Evolutionary conservation across 2,329 filamentous ascomycete genomes (phyloP).

Genomic region (Shiraia sp.): DNA sequence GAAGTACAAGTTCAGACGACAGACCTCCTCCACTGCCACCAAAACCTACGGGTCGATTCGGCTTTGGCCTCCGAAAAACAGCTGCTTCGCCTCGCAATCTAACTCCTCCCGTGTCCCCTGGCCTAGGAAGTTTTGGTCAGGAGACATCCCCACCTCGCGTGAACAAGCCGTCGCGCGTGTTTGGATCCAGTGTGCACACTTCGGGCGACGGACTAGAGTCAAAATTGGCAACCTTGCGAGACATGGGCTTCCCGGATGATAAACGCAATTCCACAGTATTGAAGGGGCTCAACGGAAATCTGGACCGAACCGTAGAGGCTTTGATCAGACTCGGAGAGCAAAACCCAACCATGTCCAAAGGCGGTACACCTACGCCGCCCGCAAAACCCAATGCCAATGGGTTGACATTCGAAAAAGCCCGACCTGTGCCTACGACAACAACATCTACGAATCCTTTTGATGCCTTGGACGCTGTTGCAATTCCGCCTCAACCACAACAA

Average conservation of each 20-base stretch:
- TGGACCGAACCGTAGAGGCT: slow-evolving; percentile 85
- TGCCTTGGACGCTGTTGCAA: slow-evolving; percentile 42
- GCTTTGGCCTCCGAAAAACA: slow-evolving; percentile 69
- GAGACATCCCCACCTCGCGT: slow-evolving; percentile 47
- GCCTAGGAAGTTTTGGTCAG: slow-evolving; percentile 36
- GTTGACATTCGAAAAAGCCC: slow-evolving; percentile 47
- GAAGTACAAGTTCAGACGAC: slow-evolving; percentile 60
- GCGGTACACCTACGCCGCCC: slow-evolving; percentile 52
- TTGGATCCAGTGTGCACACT: slow-evolving; percentile 68
- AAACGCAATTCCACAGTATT: slow-evolving; percentile 80
- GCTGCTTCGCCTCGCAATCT: slow-evolving; percentile 70
- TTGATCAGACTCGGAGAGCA: slow-evolving; percentile 78
- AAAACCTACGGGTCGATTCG: slow-evolving; percentile 64
- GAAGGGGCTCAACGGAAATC: slow-evolving; percentile 79
- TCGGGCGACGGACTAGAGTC: slow-evolving; percentile 65
- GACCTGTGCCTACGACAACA: slow-evolving; percentile 28
- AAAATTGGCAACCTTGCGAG: slow-evolving; percentile 76
- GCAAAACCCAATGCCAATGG: slow-evolving; percentile 55
- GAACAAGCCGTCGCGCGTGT: slow-evolving; percentile 68
- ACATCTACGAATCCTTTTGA: slow-evolving; percentile 51
- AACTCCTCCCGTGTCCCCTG: slow-evolving; percentile 40
- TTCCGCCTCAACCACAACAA: slow-evolving; percentile 36
- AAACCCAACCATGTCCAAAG: slow-evolving; percentile 43
- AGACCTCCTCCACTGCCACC: slow-evolving; percentile 62
- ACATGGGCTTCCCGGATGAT: slow-evolving; percentile 90